phyloP scores from a whole-genome alignment of 768 basidiomycete genomes.

The Mycena haematopus region DNA sequence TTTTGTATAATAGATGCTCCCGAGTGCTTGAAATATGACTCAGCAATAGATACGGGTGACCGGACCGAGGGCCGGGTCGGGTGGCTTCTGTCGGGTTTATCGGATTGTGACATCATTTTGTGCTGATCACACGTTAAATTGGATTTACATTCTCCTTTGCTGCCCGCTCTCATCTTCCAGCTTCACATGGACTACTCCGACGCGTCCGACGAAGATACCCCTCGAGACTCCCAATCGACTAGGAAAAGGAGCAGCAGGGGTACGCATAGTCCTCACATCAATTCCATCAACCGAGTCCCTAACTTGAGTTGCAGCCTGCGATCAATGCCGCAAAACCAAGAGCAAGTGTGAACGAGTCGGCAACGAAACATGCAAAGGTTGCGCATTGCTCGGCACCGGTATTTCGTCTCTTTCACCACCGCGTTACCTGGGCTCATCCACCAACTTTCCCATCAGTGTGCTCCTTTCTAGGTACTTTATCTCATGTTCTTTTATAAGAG shows the following conservation, averaged over 20 bases:
- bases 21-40: too few relatives aligned
- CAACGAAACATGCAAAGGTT: slow-evolving; percentile 67
- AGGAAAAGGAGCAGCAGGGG: slow-evolving; percentile 74
- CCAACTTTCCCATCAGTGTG: slow-evolving; percentile 52
- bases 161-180: slow-evolving; percentile 26
- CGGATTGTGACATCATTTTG: background rate
- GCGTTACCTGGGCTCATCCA: slow-evolving; percentile 27
- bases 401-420: slow-evolving; percentile 27
- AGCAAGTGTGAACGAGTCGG: slow-evolving; percentile 78
- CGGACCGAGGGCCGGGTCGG: background rate
- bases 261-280: slow-evolving; percentile 32
- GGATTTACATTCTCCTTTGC: slow-evolving; percentile 8
- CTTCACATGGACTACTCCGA: slow-evolving; percentile 61
- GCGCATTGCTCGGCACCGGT: slow-evolving; percentile 62
- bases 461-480: slow-evolving; percentile 62
- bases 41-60: too few relatives aligned
- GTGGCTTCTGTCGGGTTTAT: slow-evolving; percentile 9
- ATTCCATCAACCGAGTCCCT: slow-evolving; percentile 14
- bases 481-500: slow-evolving; percentile 2
- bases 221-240: slow-evolving; percentile 46
- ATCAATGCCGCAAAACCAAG: slow-evolving; percentile 88
- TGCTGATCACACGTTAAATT: slow-evolving; percentile 13
- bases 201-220: slow-evolving; percentile 61
- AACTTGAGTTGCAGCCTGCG: slow-evolving; percentile 64
- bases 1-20: too few relatives aligned